Evolutionary conservation across 192 early-diverging fungal species (phyloP), one percentile per base, ranked within the genome.

Genomic region (Entomortierella lignicola): DNA sequence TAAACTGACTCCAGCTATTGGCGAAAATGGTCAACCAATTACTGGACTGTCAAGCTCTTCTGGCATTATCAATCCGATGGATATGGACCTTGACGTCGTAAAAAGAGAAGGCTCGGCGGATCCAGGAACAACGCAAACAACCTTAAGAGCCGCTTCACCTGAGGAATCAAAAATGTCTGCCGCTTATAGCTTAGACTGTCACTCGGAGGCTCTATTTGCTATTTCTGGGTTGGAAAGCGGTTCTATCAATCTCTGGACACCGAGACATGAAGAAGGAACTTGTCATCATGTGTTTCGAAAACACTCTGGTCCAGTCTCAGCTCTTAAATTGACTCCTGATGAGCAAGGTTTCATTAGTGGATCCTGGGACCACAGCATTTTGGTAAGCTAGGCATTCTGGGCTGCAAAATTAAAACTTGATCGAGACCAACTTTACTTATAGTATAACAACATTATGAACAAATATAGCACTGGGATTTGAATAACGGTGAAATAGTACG

Each of bases 261-360:
- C 97, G 3, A 85, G 97, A 41, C 95, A 98, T 67, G 96, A 99
- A 63, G 98, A 99, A 84, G 98, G 97, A 6, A 87, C 87, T 30
- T 92, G 94, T 43, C 92, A 96, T 48, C 88, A 95, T 69, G 87
- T 95, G 0, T 86, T 99, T 34, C 79, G 87, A 31, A 86, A 91
- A 55, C 98, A 99, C 64, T 91, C 82, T 15, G 89, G 85, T 21
- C 91, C 95, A 4, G 97, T 99, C 4, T 97, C 97, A 0, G 89
- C 92, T 1, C 70, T 99, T 23, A 87, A 85, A 50, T 90, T 96
- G 27, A 87, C 91, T 12, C 93, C 94, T 1, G 95, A 92, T 42
- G 95, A 99, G 72, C 85, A 85, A 58, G 87, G 89, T 0, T 80
- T 95, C 53, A 86, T 98, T 54, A 98, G 94, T 73, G 98, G 97